These are phyloP conservation scores for Trypanosoma melophagium DNA, from an alignment of 208 protist genomes.

Conservation along the genomic window DNA sequence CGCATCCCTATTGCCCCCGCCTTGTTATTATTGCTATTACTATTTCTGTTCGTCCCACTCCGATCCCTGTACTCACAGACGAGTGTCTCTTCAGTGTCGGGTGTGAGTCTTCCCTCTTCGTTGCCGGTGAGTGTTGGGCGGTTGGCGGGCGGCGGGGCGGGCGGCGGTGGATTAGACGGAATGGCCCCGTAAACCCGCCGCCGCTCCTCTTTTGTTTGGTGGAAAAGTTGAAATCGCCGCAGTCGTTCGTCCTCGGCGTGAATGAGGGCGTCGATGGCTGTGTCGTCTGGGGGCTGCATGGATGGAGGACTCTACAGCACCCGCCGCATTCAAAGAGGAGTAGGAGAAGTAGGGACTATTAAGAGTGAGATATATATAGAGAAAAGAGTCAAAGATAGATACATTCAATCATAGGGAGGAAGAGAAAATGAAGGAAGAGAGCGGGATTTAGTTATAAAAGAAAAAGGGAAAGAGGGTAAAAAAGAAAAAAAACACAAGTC, in stretches of 20 bases:
- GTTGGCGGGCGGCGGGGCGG: not conserved
- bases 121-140: not conserved
- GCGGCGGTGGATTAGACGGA: not conserved
- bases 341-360: no score
- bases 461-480: conserved; percentile 15
- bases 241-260: conserved; percentile 19
- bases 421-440: not conserved
- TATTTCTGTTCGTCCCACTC: not conserved
- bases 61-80: conserved; percentile 30
- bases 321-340: no score
- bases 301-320: not conserved
- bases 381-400: not conserved
- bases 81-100: conserved; percentile 26
- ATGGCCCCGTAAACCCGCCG: conserved; percentile 4
- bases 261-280: conserved; percentile 24
- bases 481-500: conserved; percentile 12
- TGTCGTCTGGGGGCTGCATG: conserved; percentile 10
- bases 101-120: not conserved
- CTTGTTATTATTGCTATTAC: no score
- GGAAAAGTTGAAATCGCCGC: conserved; percentile 8
- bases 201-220: conserved; percentile 8
- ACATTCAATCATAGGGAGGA: not conserved
- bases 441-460: no score
- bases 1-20: not conserved
- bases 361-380: no score